Evolutionary conservation across 1,284 basidiomycete species (phyloP).

Genomic region (Sporisorium reilianum): DNA sequence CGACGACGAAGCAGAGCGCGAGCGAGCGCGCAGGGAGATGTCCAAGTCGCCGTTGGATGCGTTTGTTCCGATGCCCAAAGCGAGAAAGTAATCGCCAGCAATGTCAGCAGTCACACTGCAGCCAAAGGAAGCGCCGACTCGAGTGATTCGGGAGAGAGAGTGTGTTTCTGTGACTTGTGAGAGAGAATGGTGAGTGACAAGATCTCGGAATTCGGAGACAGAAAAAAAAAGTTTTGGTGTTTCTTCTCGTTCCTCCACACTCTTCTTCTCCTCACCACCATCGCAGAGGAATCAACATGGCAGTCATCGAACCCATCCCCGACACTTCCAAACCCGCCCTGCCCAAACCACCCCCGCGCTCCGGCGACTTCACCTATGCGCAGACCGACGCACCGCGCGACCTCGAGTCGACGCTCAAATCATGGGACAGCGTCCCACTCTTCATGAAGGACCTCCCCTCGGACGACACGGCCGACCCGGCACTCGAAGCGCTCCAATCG

Average conservation of each 20-base stretch:
- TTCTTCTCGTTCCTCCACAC: constrained; percentile 4
- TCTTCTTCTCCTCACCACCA: background rate
- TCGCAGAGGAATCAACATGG: constrained; percentile 8
- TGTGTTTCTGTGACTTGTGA: background rate
- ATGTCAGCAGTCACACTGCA: too few relatives aligned
- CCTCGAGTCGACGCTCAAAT: constrained; percentile 35
- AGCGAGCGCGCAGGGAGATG: constrained; percentile 42
- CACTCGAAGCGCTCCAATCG: constrained; percentile 85
- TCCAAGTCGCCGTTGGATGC: constrained; percentile 48
- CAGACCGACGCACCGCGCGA: constrained; percentile 22
- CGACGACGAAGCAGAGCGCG: constrained; percentile 22
- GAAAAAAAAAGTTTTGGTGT: background rate
- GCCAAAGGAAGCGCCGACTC: background rate
- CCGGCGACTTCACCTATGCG: constrained; percentile 28
- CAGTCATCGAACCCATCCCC: constrained; percentile 20
- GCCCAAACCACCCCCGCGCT: constrained; percentile 25
- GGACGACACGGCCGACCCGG: constrained; percentile 60
- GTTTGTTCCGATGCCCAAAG: constrained; percentile 44
- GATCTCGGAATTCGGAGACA: background rate
- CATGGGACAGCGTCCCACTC: constrained; percentile 74
- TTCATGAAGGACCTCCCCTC: constrained; percentile 90
- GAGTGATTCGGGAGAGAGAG: background rate
- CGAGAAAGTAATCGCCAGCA: constrained; percentile 14
- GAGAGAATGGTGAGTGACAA: background rate
- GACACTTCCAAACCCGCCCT: constrained; percentile 1